phyloP scores from a whole-genome alignment of 1,284 basidiomycete species.

The Phellopilus nigrolimitatus region DNA sequence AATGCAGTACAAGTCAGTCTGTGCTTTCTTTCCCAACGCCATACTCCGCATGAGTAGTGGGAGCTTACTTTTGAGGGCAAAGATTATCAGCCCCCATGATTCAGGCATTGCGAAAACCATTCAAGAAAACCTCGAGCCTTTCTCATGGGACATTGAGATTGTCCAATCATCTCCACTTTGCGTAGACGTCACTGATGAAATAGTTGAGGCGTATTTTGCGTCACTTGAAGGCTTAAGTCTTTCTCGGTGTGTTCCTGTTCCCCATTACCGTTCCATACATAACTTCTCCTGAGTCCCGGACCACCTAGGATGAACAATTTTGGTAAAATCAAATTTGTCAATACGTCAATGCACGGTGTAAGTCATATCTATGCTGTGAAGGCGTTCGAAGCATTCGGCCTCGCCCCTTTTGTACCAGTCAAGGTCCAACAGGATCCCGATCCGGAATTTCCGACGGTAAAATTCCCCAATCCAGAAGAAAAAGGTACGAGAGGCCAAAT shows the following conservation, averaged over 20 bases:
- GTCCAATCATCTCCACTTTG: constrained; percentile 40
- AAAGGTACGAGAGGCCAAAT: constrained; percentile 50
- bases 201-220: constrained; percentile 56
- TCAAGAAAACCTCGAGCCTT: constrained; percentile 52
- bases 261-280: background rate
- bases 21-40: background rate
- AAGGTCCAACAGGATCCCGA: constrained; percentile 63
- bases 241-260: constrained; percentile 35
- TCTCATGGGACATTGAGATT: constrained; percentile 39
- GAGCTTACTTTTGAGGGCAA: too few species aligned
- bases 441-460: constrained; percentile 79
- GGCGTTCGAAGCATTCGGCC: constrained; percentile 56
- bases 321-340: constrained; percentile 52
- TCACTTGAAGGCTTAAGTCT: constrained; percentile 39
- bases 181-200: constrained; percentile 52
- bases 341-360: constrained; percentile 87
- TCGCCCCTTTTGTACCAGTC: constrained; percentile 56
- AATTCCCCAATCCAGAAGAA: constrained; percentile 85
- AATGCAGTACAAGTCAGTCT: constrained; percentile 70
- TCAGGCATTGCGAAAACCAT: constrained; percentile 67
- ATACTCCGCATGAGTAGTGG: background rate
- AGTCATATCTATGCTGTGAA: constrained; percentile 56
- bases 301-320: background rate
- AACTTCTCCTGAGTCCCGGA: too few species aligned
- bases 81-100: constrained; percentile 84